Evolutionary conservation across 345 rosid genomes (phyloP).

Genomic region (Eucalyptus marginata): DNA sequence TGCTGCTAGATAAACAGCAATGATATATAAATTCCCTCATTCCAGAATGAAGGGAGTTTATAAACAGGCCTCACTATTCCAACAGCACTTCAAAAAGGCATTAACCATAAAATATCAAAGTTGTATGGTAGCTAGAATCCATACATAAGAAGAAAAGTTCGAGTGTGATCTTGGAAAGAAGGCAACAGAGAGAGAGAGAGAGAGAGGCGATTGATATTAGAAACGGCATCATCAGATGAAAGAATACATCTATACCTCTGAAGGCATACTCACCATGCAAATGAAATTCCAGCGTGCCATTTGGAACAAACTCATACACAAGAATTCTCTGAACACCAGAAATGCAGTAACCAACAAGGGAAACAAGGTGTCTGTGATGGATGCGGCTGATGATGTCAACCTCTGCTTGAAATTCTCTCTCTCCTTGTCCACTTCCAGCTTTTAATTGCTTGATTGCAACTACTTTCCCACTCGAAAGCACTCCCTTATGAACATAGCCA

Average conservation of each 20-base stretch:
- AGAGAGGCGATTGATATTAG: not conserved
- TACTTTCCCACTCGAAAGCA: slow-evolving; percentile 34
- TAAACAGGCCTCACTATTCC: not conserved
- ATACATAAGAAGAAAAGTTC: not conserved
- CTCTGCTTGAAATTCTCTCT: slow-evolving; percentile 63
- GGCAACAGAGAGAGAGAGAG: not conserved
- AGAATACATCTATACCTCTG: not conserved
- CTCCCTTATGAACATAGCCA: slow-evolving; percentile 68
- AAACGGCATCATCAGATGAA: not conserved
- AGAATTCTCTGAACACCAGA: slow-evolving; percentile 46
- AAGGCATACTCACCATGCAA: slow-evolving; percentile 42
- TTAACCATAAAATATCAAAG: not conserved
- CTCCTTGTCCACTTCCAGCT: slow-evolving; percentile 59
- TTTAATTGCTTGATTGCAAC: slow-evolving; percentile 73
- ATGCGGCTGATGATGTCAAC: slow-evolving; percentile 49
- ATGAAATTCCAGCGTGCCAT: slow-evolving; percentile 50
- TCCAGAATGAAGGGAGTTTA: not conserved
- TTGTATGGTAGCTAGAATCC: not conserved
- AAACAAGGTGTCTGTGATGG: slow-evolving; percentile 67
- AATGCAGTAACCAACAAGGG: slow-evolving; percentile 58
- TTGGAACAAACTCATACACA: slow-evolving; percentile 76
- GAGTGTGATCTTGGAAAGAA: not conserved
- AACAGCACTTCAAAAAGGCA: not conserved
- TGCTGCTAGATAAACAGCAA: not conserved
- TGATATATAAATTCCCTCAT: not conserved